Conservation (phyloP, 345 rosid species). For the Aquilaria sinensis region DNA sequence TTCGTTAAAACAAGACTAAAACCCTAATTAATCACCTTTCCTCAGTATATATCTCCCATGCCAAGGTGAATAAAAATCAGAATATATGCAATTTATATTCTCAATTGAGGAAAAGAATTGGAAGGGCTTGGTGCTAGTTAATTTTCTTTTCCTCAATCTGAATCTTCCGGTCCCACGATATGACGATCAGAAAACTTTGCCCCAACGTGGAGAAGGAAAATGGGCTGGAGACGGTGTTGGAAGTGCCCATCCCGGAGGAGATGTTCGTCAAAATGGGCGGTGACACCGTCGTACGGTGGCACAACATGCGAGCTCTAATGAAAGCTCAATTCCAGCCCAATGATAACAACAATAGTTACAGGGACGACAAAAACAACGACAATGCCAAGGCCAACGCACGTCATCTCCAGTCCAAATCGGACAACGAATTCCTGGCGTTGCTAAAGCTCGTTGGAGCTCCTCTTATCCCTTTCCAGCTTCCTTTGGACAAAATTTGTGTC, state of each 20-base stretch:
- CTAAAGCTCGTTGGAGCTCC: constrained; percentile 92
- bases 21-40: no score
- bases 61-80: neutral
- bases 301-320: constrained; percentile 70
- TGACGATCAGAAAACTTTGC: constrained; percentile 47
- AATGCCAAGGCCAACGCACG: constrained; percentile 18
- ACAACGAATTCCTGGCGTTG: constrained; percentile 79
- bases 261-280: constrained; percentile 65
- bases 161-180: neutral
- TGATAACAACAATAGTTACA: no score
- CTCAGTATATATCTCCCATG: neutral
- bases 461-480: constrained; percentile 73
- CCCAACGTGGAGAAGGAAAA: constrained; percentile 59
- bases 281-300: constrained; percentile 64
- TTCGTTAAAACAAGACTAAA: no score
- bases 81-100: neutral
- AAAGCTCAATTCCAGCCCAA: constrained; percentile 33
- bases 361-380: neutral
- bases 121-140: constrained; percentile 9
- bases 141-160: neutral
- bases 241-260: constrained; percentile 73
- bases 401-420: constrained; percentile 59
- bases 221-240: constrained; percentile 64
- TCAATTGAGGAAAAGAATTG: constrained; percentile 14
- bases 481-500: constrained; percentile 13